These are phyloP conservation scores for Nothophytophthora sp. DNA, from an alignment of 352 stramenopile genomes.

Conservation along the genomic window DNA sequence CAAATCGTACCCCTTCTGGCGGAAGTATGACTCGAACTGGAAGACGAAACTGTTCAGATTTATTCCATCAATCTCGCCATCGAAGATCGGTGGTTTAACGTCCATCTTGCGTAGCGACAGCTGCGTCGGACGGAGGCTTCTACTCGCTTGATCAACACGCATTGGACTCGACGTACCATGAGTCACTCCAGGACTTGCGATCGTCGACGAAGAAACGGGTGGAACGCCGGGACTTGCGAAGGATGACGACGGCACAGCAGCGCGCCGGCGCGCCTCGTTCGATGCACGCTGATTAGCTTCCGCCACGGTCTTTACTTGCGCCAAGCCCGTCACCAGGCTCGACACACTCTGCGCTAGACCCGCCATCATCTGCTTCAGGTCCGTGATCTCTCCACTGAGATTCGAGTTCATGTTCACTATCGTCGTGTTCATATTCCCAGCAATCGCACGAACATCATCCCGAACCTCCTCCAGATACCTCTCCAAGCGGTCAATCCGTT, in stretches of 20 bases:
- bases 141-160: neutral
- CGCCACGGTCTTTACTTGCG: no score
- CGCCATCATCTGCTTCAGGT: neutral
- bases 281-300: no score
- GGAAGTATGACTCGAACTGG: constrained; percentile 12
- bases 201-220: no score
- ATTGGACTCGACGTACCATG: no score
- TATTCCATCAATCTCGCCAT: neutral
- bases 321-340: no score
- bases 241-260: no score
- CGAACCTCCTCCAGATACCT: neutral
- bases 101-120: neutral
- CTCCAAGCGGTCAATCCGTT: neutral
- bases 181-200: no score
- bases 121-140: neutral
- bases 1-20: constrained; percentile 9
- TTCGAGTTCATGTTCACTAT: neutral
- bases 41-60: constrained; percentile 6
- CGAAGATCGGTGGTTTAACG: neutral
- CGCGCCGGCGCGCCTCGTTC: no score
- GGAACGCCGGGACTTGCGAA: no score
- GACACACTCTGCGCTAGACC: no score
- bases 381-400: neutral
- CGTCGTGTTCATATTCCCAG: neutral
- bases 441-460: neutral